These are phyloP conservation scores for Russula dissimulans DNA, from an alignment of 768 basidiomycete species.

Conservation along the genomic window DNA sequence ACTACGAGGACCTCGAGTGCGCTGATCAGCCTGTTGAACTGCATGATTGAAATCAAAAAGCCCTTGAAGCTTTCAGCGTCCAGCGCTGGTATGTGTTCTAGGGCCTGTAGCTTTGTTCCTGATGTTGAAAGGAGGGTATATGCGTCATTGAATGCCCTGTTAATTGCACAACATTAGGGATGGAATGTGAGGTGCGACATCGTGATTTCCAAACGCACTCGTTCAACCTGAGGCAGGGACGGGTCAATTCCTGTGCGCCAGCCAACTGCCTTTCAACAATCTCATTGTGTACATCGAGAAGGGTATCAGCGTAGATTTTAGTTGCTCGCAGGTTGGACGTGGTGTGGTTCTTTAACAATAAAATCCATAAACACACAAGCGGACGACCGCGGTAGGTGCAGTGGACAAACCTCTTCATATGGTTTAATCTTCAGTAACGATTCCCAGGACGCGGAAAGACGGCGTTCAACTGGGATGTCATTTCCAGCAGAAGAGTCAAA, in stretches of 20 bases:
- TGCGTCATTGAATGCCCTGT: background rate
- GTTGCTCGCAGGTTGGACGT: background rate
- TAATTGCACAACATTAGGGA: too few species aligned
- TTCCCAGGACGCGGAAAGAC: too few species aligned
- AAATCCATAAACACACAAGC: too few species aligned
- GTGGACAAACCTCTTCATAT: too few species aligned
- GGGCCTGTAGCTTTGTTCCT: too few species aligned
- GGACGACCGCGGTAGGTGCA: too few species aligned
- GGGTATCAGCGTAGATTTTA: too few species aligned
- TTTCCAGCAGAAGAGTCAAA: background rate
- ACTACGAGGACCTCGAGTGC: conserved; percentile 4
- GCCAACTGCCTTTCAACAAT: background rate
- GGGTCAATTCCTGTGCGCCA: background rate
- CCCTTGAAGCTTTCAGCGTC: conserved; percentile 4
- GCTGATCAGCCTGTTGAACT: background rate
- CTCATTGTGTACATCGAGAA: too few species aligned
- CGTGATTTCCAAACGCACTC: background rate
- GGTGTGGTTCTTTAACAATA: background rate
- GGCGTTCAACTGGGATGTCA: background rate
- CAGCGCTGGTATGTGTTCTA: background rate
- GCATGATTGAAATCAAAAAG: conserved; percentile 3
- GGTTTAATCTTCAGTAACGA: too few species aligned
- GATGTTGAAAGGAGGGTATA: too few species aligned
- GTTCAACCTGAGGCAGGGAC: background rate
- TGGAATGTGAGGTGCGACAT: background rate